A percentile compares a stretch with the other conserved stretches of the same genome.
phyloP scores from a whole-genome alignment of 371 early-diverging fungal species.

The Syncephalastrum racemosum region DNA sequence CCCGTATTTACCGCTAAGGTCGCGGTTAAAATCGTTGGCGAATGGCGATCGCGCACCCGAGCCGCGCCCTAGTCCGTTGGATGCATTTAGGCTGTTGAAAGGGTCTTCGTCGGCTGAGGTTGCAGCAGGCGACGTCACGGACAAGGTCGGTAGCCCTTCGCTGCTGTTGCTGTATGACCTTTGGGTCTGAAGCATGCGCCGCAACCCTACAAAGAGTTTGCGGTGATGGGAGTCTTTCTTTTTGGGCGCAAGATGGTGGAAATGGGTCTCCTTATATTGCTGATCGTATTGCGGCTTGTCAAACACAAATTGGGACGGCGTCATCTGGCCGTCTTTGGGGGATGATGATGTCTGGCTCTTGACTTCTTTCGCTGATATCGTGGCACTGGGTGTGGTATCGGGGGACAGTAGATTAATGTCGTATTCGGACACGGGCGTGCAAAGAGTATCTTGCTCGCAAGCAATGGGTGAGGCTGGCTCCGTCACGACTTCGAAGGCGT shows the following conservation, averaged over 20 bases:
- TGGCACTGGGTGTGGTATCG: too few relatives aligned
- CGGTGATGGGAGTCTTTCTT: conserved; percentile 35
- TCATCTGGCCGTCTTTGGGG: conserved; percentile 2
- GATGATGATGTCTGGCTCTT: too few relatives aligned
- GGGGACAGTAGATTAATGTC: too few relatives aligned
- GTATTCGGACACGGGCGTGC: too few relatives aligned
- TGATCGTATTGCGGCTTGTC: conserved; percentile 47
- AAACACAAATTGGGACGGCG: conserved; percentile 51
- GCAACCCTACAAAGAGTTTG: conserved; percentile 49
- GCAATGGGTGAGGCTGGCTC: too few relatives aligned
- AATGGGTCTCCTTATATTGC: conserved; percentile 45
- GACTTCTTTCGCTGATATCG: too few relatives aligned
- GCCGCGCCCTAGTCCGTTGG: conserved; percentile 2
- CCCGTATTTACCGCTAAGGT: conserved; percentile 36
- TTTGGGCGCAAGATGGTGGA: conserved; percentile 30
- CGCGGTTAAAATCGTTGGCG: conserved; percentile 38
- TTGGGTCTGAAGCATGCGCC: conserved; percentile 45
- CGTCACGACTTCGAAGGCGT: too few relatives aligned
- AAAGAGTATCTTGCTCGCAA: too few relatives aligned
- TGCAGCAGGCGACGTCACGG: too few relatives aligned
- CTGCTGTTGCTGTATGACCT: conserved; percentile 9
- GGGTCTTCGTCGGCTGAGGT: not conserved
- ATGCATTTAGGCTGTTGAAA: not conserved
- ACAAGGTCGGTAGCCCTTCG: not conserved
- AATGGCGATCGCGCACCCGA: conserved; percentile 30